These are phyloP conservation scores for Gryganskiella cystojenkinii DNA, from an alignment of 192 early-diverging fungal species.

Conservation along the genomic window DNA sequence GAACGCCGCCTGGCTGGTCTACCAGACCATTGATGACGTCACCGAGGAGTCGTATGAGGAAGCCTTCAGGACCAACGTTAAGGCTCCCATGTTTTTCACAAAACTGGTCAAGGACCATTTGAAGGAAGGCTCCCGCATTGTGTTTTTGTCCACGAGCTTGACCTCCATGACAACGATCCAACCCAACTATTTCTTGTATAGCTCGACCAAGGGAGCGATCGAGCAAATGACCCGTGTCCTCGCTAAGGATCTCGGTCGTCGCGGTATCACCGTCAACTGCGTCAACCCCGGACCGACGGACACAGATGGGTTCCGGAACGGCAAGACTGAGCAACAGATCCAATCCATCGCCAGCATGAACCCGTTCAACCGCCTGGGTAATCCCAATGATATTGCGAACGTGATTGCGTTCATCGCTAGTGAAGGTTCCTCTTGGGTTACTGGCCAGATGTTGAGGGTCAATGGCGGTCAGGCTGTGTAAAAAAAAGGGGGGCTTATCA, in stretches of 20 bases:
- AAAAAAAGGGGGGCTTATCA: no score
- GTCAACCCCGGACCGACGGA: constrained; percentile 37
- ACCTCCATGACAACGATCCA: constrained; percentile 78
- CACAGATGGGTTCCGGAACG: constrained; percentile 31
- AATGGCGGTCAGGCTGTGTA: constrained; percentile 21
- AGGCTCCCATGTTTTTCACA: constrained; percentile 83
- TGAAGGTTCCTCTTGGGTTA: constrained; percentile 24
- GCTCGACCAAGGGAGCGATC: constrained; percentile 86
- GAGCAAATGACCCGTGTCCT: constrained; percentile 83
- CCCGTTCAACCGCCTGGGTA: constrained; percentile 17
- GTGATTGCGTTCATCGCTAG: constrained; percentile 24
- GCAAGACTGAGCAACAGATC: constrained; percentile 25
- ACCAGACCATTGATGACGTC: constrained; percentile 81
- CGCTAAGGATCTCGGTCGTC: constrained; percentile 57
- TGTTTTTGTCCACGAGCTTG: constrained; percentile 80
- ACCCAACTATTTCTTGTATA: constrained; percentile 75
- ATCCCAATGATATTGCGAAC: constrained; percentile 34
- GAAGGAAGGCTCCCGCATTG: constrained; percentile 75
- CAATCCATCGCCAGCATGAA: constrained; percentile 1
- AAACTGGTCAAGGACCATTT: constrained; percentile 81
- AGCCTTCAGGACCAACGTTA: constrained; percentile 83
- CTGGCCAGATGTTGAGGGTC: constrained; percentile 28
- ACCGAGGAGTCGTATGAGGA: constrained; percentile 89
- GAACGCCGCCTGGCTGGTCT: constrained; percentile 90
- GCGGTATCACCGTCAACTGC: constrained; percentile 38